A percentile compares a stretch with the other conserved stretches of the same genome.
phyloP scores from a whole-genome alignment of 2,329 filamentous ascomycete species.

The Penicillium thymicola region DNA sequence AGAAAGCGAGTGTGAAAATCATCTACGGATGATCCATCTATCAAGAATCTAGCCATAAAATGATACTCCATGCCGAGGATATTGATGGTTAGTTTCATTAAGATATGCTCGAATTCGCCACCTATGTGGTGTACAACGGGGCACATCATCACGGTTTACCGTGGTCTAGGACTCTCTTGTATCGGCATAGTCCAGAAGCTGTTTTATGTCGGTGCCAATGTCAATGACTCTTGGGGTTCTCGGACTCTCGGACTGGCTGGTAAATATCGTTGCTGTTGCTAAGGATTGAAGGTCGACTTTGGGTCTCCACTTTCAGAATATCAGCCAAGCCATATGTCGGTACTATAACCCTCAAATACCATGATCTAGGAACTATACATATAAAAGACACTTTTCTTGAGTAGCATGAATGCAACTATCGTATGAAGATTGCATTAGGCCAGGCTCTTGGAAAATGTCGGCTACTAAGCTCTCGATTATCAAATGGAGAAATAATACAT shows the following conservation, averaged over 20 bases:
- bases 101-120: not conserved
- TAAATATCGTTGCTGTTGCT: not conserved
- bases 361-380: not conserved
- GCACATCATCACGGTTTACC: not conserved
- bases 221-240: not conserved
- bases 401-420: not conserved
- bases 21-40: not conserved
- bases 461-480: not conserved
- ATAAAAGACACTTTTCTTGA: not conserved
- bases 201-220: not conserved
- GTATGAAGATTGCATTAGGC: not conserved
- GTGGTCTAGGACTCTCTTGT: not conserved
- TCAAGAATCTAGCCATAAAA: not conserved
- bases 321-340: not conserved
- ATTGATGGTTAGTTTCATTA: not conserved
- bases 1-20: not conserved
- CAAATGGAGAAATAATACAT: not conserved
- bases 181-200: not conserved
- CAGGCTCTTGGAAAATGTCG: too few species aligned
- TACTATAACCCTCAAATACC: too few species aligned
- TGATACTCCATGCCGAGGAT: not conserved
- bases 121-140: not conserved
- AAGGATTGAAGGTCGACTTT: not conserved
- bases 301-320: not conserved
- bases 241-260: not conserved